Evolutionary conservation across 495 filamentous ascomycete genomes (phyloP).

Genomic region (Podospora anserina): DNA sequence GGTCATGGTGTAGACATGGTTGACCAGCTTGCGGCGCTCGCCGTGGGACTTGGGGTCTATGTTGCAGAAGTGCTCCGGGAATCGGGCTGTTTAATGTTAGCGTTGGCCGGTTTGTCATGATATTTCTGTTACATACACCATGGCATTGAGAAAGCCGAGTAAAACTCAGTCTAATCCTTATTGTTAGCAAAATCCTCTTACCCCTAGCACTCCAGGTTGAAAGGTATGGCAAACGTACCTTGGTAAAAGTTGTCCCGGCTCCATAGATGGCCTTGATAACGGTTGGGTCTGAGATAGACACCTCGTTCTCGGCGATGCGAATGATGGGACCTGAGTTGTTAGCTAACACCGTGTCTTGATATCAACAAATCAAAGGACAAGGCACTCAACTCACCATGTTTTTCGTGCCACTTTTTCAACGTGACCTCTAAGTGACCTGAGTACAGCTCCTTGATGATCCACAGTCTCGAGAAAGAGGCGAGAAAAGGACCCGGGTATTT

Average conservation of each 20-base stretch:
- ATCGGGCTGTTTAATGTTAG: neutral
- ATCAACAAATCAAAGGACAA: neutral
- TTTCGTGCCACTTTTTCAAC: conserved; percentile 5
- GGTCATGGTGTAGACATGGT: conserved; percentile 9
- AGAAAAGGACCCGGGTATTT: conserved; percentile 15
- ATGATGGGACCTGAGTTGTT: conserved; percentile 19
- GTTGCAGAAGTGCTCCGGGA: conserved; percentile 4
- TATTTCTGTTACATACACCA: neutral
- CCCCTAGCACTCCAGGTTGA: neutral
- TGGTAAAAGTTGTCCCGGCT: conserved; percentile 2
- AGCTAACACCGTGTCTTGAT: neutral
- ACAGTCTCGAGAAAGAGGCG: conserved; percentile 8
- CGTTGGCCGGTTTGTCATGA: neutral
- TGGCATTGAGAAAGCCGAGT: neutral
- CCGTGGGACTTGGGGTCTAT: neutral
- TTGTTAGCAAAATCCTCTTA: neutral
- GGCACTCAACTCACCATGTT: conserved; percentile 8
- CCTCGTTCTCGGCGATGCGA: conserved; percentile 9
- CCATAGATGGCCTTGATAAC: conserved; percentile 13
- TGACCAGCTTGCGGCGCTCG: neutral
- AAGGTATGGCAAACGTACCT: neutral
- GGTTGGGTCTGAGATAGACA: conserved; percentile 10
- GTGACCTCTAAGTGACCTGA: neutral
- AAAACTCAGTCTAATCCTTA: conserved; percentile 3
- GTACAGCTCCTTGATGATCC: neutral